Evolutionary conservation across 306 rosid species (phyloP).

Genomic region (Castanea mollissima): DNA sequence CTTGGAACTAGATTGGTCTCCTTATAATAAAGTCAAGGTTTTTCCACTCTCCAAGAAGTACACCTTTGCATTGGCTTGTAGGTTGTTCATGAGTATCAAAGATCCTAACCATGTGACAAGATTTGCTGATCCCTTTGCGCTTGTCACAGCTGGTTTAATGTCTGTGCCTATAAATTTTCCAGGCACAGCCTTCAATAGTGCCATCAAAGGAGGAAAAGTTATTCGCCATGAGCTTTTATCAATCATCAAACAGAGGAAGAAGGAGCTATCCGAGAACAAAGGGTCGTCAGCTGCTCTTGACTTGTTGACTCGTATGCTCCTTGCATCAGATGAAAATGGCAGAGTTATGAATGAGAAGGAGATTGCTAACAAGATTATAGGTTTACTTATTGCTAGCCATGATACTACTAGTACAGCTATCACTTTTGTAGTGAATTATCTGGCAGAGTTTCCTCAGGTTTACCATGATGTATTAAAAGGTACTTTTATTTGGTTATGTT

Average conservation of each 20-base stretch:
- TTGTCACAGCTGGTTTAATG: neutral
- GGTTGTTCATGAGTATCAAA: too few relatives aligned
- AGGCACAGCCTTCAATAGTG: slow-evolving; percentile 10
- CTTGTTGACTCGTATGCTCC: slow-evolving; percentile 8
- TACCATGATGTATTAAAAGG: slow-evolving; percentile 14
- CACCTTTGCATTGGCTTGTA: too few relatives aligned
- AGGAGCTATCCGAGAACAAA: neutral
- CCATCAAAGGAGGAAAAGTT: neutral
- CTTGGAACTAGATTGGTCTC: too few relatives aligned
- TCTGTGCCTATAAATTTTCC: slow-evolving; percentile 21
- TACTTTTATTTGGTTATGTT: neutral
- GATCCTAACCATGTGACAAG: neutral
- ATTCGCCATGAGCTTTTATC: slow-evolving; percentile 1
- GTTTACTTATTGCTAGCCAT: slow-evolving; percentile 3
- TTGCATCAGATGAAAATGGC: neutral
- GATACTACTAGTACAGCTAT: neutral
- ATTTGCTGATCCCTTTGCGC: neutral
- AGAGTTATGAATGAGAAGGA: slow-evolving; percentile 1
- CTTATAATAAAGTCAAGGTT: too few relatives aligned
- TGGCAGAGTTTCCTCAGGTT: slow-evolving; percentile 17
- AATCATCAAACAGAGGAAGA: slow-evolving; percentile 7
- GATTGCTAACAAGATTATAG: slow-evolving; percentile 15
- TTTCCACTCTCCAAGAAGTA: too few relatives aligned
- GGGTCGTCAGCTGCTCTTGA: neutral
- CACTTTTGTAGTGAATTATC: neutral